These are phyloP conservation scores for Xylaria digitata DNA, from an alignment of 2,329 filamentous ascomycete species.

Conservation along the genomic window DNA sequence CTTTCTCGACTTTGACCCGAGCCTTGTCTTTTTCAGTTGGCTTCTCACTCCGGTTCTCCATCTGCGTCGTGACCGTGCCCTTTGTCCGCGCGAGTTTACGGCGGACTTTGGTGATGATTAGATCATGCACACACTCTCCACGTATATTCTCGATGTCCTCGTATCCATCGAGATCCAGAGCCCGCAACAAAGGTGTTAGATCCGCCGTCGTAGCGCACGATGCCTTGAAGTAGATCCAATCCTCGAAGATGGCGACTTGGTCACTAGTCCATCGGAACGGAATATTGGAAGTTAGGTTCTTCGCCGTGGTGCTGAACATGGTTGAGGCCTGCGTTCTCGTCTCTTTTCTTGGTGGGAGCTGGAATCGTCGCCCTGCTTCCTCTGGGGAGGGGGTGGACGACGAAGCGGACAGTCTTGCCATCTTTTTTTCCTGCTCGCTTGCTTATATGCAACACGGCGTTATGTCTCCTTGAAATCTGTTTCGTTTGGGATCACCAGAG, in stretches of 20 bases:
- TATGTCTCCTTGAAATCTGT: no score
- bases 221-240: conserved; percentile 21
- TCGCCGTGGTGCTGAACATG: conserved; percentile 21
- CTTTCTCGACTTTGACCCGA: not conserved
- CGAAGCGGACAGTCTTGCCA: not conserved
- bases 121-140: conserved; percentile 21
- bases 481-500: not conserved
- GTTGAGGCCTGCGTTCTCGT: conserved; percentile 22
- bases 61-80: not conserved
- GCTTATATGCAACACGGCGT: no score
- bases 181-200: conserved; percentile 17
- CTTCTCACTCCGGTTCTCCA: not conserved
- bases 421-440: no score
- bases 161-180: conserved; percentile 30
- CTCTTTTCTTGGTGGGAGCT: conserved; percentile 5
- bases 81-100: conserved; percentile 16
- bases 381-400: not conserved
- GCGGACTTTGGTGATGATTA: conserved; percentile 28
- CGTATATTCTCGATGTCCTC: conserved; percentile 11
- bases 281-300: conserved; percentile 9
- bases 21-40: no score
- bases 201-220: conserved; percentile 17
- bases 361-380: not conserved
- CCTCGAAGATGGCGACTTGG: conserved; percentile 25
- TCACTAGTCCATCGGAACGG: conserved; percentile 20